phyloP scores from a whole-genome alignment of 2,329 filamentous ascomycete species.

The Xylariaceae sp. region DNA sequence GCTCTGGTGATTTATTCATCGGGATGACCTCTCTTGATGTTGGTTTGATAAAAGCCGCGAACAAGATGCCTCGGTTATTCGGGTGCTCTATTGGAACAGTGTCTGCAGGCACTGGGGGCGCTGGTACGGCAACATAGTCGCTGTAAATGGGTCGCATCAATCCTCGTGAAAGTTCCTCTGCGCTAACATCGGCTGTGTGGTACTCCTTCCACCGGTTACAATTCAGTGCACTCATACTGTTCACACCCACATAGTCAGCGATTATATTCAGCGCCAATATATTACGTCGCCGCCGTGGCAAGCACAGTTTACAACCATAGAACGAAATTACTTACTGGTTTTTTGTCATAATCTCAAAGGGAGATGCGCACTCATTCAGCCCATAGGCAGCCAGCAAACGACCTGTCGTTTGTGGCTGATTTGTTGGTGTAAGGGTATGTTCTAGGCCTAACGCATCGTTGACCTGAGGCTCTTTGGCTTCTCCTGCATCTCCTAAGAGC shows the following conservation, averaged over 20 bases:
- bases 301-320: background rate
- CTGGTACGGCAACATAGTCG: conserved; percentile 8
- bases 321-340: conserved; percentile 5
- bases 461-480: conserved; percentile 1
- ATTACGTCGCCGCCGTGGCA: too few species aligned
- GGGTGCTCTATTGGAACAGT: background rate
- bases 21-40: conserved; percentile 9
- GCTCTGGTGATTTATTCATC: conserved; percentile 12
- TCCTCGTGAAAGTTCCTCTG: conserved; percentile 18
- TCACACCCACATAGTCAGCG: background rate
- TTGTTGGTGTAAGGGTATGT: background rate
- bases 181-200: conserved; percentile 14
- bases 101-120: background rate
- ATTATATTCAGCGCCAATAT: too few species aligned
- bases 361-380: conserved; percentile 15
- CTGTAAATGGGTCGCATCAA: conserved; percentile 19
- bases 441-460: background rate
- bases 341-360: conserved; percentile 19
- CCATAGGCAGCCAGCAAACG: conserved; percentile 20
- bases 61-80: conserved; percentile 19
- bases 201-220: conserved; percentile 20
- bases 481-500: background rate
- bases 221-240: conserved; percentile 11
- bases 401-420: conserved; percentile 10
- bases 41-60: conserved; percentile 20